Percentiles rank a stretch among this genome's conserved stretches.
Evolutionary conservation across 148 eudicot species (phyloP).

Genomic region (Limonium bicolor): DNA sequence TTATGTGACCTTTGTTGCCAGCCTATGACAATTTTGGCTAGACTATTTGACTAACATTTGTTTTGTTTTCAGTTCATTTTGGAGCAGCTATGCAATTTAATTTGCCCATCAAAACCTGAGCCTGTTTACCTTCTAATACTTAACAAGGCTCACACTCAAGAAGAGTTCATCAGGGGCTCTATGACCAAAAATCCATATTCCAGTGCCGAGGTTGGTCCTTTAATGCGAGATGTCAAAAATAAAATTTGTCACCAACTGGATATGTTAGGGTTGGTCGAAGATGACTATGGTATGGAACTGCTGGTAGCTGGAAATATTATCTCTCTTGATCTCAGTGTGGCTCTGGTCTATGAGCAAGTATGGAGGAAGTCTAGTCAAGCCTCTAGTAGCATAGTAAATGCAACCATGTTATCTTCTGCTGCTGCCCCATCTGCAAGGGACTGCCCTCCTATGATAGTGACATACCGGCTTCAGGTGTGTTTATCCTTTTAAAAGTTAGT

Average conservation of each 20-base stretch:
- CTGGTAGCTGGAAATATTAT: conserved; percentile 94
- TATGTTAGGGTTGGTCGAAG: conserved; percentile 83
- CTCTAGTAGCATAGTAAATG: conserved; percentile 32
- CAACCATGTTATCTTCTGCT: conserved; percentile 40
- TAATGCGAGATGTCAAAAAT: conserved; percentile 99
- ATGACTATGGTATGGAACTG: conserved; percentile 97
- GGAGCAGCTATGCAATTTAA: conserved; percentile 98
- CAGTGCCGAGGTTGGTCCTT: conserved; percentile 89
- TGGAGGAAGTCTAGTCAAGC: conserved; percentile 90
- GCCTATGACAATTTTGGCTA: not conserved
- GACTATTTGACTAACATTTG: not conserved
- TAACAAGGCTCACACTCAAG: conserved; percentile 97
- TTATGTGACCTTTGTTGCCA: not conserved
- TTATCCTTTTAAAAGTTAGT: conserved; percentile 2
- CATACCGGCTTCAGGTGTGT: conserved; percentile 97
- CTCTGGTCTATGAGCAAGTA: conserved; percentile 89
- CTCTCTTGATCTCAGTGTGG: conserved; percentile 85
- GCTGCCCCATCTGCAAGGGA: conserved; percentile 50
- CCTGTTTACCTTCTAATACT: conserved; percentile 76
- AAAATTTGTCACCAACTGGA: conserved; percentile 95
- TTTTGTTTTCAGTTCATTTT: conserved; percentile 66
- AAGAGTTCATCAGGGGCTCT: conserved; percentile 97
- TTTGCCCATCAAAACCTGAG: conserved; percentile 92
- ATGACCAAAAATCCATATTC: conserved; percentile 99
- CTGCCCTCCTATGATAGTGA: conserved; percentile 91